Percentiles rank a stretch among this genome's conserved stretches.
phyloP scores from a whole-genome alignment of 352 stramenopile genomes.

The Hyaloperonospora brassicae region DNA sequence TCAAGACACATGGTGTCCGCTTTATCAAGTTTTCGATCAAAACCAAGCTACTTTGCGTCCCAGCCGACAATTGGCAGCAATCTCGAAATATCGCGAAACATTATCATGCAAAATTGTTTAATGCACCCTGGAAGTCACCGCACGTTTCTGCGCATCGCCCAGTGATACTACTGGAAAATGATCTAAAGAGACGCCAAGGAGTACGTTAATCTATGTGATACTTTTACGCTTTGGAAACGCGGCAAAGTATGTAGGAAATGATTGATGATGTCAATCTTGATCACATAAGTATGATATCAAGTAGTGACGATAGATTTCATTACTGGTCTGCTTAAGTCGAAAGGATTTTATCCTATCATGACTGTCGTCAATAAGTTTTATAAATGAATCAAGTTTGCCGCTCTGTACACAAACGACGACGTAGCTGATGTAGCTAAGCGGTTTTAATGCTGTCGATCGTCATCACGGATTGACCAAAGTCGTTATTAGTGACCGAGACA shows the following conservation, averaged over 20 bases:
- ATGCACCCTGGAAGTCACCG: background rate
- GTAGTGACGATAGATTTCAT: background rate
- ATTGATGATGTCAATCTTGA: background rate
- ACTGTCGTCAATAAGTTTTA: background rate
- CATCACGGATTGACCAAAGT: constrained; percentile 2
- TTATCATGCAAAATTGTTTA: background rate
- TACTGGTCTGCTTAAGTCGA: background rate
- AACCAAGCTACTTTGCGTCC: background rate
- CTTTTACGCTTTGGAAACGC: background rate
- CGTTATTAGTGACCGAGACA: constrained; percentile 2
- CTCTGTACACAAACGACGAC: constrained; percentile 5
- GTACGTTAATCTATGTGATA: background rate
- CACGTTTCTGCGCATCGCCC: background rate
- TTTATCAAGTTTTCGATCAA: background rate
- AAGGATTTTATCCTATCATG: background rate
- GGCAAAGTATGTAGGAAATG: background rate
- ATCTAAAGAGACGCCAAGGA: background rate
- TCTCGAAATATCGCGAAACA: background rate
- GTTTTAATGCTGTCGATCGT: constrained; percentile 5
- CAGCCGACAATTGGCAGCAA: background rate
- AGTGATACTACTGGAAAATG: background rate
- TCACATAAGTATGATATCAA: background rate
- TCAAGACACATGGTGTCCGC: too few relatives aligned
- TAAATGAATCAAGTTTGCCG: background rate
- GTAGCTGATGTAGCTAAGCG: constrained; percentile 8